Conservation (phyloP, 2,329 filamentous ascomycete genomes). For the Zymoseptoria tritici region DNA sequence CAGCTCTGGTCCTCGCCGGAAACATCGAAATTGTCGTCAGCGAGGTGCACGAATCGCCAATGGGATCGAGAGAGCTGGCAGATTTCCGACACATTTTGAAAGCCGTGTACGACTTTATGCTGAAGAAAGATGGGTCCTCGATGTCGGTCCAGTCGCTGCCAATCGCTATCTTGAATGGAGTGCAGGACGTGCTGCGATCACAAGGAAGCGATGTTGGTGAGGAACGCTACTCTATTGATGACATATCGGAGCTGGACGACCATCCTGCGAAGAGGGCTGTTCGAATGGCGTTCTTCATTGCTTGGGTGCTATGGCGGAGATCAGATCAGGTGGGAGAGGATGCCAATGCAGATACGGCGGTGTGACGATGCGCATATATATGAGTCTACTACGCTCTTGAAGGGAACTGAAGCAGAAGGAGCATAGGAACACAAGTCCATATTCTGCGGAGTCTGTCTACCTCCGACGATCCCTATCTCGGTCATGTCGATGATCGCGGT, state of each 20-base stretch:
- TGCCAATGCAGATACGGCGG: not conserved
- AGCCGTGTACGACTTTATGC: not conserved
- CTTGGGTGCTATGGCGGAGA: not conserved
- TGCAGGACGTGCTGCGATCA: not conserved
- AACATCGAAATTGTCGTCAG: not conserved
- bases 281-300: not conserved
- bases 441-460: constrained; percentile 1
- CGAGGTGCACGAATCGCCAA: not conserved
- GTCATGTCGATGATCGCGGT: constrained; percentile 14
- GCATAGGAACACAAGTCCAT: not conserved
- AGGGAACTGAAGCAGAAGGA: not conserved
- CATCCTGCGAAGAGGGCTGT: not conserved
- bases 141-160: not conserved
- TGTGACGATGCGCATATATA: not conserved
- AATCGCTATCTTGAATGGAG: not conserved
- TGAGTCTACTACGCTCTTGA: not conserved
- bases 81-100: not conserved
- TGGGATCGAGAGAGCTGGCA: not conserved
- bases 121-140: not conserved
- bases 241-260: not conserved
- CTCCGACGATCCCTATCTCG: constrained; percentile 13
- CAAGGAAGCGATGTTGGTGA: not conserved
- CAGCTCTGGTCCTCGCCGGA: not conserved
- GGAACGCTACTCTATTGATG: not conserved
- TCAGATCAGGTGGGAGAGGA: not conserved